phyloP scores from a whole-genome alignment of 2,329 filamentous ascomycete species.

The Thelonectria olida region DNA sequence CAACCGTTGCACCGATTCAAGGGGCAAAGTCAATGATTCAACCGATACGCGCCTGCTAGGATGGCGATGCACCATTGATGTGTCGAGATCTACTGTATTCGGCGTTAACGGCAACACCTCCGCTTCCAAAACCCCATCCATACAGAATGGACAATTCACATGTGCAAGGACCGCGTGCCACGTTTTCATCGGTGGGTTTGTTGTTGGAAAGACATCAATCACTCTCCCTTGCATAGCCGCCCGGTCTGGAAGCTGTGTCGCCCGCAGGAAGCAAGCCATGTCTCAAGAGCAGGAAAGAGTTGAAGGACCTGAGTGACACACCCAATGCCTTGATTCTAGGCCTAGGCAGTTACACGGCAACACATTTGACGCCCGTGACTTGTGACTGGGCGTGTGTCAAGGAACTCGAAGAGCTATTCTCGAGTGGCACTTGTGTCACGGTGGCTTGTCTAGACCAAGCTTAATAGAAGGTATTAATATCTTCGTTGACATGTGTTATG shows the following conservation, averaged over 20 bases:
- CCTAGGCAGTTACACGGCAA: neutral
- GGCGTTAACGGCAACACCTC: constrained; percentile 17
- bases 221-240: constrained; percentile 4
- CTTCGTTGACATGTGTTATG: too few relatives aligned
- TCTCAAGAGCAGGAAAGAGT: constrained; percentile 6
- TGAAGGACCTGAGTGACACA: constrained; percentile 9
- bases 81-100: constrained; percentile 12
- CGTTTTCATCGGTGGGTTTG: constrained; percentile 6
- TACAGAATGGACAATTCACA: neutral
- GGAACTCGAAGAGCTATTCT: neutral
- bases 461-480: constrained; percentile 10
- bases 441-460: constrained; percentile 10
- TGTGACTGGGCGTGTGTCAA: constrained; percentile 14
- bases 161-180: constrained; percentile 3
- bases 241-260: neutral
- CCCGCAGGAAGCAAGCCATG: constrained; percentile 6
- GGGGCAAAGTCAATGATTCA: neutral
- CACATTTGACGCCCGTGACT: constrained; percentile 9
- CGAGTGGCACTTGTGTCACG: constrained; percentile 15
- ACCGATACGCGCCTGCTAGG: neutral
- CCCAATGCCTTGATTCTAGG: neutral
- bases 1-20: constrained; percentile 2
- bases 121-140: neutral
- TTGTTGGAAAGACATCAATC: neutral
- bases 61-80: constrained; percentile 15